phyloP scores from a whole-genome alignment of 2,329 filamentous ascomycete species.

The Daldinia sp. region DNA sequence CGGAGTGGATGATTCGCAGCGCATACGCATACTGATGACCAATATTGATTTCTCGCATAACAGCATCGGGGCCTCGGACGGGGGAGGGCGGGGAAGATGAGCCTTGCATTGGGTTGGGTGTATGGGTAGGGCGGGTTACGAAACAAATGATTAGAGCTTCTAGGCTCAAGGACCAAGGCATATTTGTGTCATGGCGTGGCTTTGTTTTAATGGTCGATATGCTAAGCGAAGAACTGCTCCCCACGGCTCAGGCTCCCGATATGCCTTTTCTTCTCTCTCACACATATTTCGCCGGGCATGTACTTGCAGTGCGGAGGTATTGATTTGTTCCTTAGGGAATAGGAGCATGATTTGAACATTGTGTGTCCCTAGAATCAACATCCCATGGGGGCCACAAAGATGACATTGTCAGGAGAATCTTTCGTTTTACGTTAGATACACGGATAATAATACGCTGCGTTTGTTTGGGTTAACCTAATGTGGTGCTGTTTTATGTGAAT shows the following conservation, averaged over 20 bases:
- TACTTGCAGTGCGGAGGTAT: conserved; percentile 24
- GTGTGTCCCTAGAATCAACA: conserved; percentile 3
- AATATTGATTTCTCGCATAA: conserved; percentile 43
- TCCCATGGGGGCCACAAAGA: conserved; percentile 22
- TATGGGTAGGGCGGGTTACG: conserved; percentile 37
- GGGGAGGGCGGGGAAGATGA: conserved; percentile 31
- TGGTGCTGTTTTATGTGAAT: neutral
- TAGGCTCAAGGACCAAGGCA: conserved; percentile 34
- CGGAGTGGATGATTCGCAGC: conserved; percentile 34
- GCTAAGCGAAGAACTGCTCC: conserved; percentile 17
- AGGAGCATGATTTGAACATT: conserved; percentile 8
- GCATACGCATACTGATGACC: conserved; percentile 42
- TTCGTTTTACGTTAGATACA: conserved; percentile 37
- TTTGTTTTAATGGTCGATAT: conserved; percentile 35
- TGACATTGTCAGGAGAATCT: conserved; percentile 20
- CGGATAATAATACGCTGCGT: conserved; percentile 37
- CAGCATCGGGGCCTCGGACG: conserved; percentile 39
- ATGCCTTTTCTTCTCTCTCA: conserved; percentile 33
- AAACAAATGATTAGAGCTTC: conserved; percentile 42
- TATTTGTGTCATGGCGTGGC: conserved; percentile 36
- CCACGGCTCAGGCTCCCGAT: conserved; percentile 18
- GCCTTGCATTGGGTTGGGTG: conserved; percentile 44
- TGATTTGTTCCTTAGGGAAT: conserved; percentile 15
- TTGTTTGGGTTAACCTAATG: conserved; percentile 5
- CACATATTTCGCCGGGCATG: conserved; percentile 39